Evolutionary conservation across 2,329 filamentous ascomycete genomes (phyloP).

Genomic region (Cladosporium oxysporum): DNA sequence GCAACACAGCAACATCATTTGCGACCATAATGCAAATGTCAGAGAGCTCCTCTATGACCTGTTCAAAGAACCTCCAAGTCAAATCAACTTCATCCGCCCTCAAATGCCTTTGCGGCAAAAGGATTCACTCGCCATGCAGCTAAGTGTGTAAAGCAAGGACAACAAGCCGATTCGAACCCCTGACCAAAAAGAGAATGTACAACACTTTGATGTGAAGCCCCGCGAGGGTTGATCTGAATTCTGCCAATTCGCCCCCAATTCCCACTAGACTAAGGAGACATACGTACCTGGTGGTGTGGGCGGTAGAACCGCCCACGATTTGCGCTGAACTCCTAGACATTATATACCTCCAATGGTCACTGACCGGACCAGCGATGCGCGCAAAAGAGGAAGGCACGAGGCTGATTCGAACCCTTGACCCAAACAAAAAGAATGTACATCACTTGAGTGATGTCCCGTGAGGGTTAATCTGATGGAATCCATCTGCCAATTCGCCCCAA

Average conservation of each 20-base stretch:
- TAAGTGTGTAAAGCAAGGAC: background rate
- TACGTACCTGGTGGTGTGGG: background rate
- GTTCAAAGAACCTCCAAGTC: background rate
- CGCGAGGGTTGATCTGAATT: background rate
- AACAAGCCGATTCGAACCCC: background rate
- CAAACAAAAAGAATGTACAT: background rate
- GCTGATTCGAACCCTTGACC: background rate
- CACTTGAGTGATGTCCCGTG: background rate
- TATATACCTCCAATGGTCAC: too few species aligned
- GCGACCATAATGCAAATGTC: background rate
- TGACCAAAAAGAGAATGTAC: background rate
- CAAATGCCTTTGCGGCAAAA: background rate
- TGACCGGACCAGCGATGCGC: too few species aligned
- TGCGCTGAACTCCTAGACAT: too few species aligned
- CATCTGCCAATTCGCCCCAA: background rate
- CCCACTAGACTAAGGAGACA: background rate
- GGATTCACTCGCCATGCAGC: background rate
- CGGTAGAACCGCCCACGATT: too few species aligned
- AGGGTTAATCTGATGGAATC: background rate
- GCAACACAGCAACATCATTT: background rate
- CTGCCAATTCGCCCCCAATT: background rate
- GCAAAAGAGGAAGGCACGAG: too few species aligned
- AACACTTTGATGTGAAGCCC: background rate
- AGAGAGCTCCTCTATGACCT: background rate
- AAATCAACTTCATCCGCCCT: background rate